phyloP scores from a whole-genome alignment of 768 basidiomycete genomes.

The Lyophyllum shimeji region DNA sequence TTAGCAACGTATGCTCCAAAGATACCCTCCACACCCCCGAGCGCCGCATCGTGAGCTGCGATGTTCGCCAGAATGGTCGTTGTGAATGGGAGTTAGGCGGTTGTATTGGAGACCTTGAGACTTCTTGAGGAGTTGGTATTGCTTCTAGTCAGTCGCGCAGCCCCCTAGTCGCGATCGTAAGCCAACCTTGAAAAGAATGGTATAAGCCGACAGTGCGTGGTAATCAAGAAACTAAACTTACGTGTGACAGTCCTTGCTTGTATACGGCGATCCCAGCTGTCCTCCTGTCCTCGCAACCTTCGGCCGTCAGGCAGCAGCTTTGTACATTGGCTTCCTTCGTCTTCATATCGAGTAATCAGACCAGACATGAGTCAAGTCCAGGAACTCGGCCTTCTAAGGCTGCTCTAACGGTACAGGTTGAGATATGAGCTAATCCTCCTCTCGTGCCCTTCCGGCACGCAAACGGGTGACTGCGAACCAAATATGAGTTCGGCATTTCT shows the following conservation, averaged over 20 bases:
- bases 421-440: slow-evolving; percentile 95
- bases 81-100: slow-evolving; percentile 25
- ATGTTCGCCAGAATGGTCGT: slow-evolving; percentile 99
- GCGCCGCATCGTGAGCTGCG: slow-evolving; percentile 93
- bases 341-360: slow-evolving; percentile 99
- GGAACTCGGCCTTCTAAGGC: slow-evolving; percentile 97
- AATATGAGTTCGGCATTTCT: slow-evolving; percentile 1
- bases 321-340: slow-evolving; percentile 99
- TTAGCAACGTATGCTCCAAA: slow-evolving; percentile 95
- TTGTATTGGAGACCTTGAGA: slow-evolving; percentile 22
- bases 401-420: slow-evolving; percentile 94
- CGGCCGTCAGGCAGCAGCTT: slow-evolving; percentile 92
- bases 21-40: slow-evolving; percentile 96
- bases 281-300: slow-evolving; percentile 98
- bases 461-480: slow-evolving; percentile 81
- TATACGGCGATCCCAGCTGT: slow-evolving; percentile 98
- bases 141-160: slow-evolving; percentile 96
- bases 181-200: slow-evolving; percentile 68
- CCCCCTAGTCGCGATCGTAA: slow-evolving; percentile 99
- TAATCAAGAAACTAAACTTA: slow-evolving; percentile 30
- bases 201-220: background rate
- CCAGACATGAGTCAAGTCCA: slow-evolving; percentile 99
- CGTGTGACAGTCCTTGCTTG: slow-evolving; percentile 96
- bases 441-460: slow-evolving; percentile 98
- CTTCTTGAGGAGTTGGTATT: slow-evolving; percentile 93